phyloP scores from a whole-genome alignment of 306 rosid species.

The Ceratonia siliqua region DNA sequence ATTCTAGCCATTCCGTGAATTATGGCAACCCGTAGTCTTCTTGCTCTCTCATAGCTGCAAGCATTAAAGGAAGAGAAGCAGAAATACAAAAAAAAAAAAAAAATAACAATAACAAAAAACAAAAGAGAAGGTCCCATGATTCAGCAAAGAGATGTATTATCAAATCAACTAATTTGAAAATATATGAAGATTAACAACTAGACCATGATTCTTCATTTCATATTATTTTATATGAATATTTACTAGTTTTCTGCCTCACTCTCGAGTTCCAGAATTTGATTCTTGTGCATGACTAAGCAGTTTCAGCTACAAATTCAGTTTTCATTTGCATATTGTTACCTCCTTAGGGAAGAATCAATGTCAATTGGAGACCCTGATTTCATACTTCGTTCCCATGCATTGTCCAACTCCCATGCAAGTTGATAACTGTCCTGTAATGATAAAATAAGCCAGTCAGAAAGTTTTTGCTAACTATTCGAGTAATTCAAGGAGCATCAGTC shows the following conservation, averaged over 20 bases:
- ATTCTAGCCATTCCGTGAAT: conserved; percentile 98
- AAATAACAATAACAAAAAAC: no score
- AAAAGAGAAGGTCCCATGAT: not conserved
- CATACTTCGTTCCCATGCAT: conserved; percentile 59
- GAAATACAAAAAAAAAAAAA: no score
- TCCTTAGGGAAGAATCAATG: conserved; percentile 66
- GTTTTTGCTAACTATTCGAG: not conserved
- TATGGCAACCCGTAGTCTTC: conserved; percentile 77
- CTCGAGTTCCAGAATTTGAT: conserved; percentile 16
- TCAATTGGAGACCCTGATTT: conserved; percentile 64
- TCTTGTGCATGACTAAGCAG: not conserved
- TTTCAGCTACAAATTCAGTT: conserved; percentile 1
- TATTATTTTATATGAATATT: not conserved
- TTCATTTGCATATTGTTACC: conserved; percentile 43
- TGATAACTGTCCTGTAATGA: conserved; percentile 84
- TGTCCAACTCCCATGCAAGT: conserved; percentile 80
- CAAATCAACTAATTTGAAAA: conserved; percentile 4
- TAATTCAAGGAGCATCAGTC: not conserved
- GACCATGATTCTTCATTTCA: conserved; percentile 2
- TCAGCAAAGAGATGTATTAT: conserved; percentile 28
- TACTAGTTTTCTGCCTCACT: not conserved
- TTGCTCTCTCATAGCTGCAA: conserved; percentile 69
- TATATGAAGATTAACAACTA: conserved; percentile 12
- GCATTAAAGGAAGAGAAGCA: conserved; percentile 1
- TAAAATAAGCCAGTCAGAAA: conserved; percentile 30